phyloP scores from a whole-genome alignment of 352 stramenopile species.

The Phytophthora colocasiae region DNA sequence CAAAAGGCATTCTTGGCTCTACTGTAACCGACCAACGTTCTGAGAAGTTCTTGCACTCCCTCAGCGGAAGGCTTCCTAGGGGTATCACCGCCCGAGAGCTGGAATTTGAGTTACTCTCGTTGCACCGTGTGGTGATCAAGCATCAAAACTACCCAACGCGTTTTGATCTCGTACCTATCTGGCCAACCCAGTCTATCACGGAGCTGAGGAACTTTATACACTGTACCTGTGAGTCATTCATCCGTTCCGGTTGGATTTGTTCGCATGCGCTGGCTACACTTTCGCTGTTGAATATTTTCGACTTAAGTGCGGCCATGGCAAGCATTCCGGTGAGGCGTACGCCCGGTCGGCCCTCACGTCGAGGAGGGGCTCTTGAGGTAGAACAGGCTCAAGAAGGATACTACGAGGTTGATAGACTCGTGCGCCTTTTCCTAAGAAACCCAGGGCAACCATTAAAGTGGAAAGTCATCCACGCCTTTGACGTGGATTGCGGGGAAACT shows the following conservation, averaged over 20 bases:
- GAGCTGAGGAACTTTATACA: background rate
- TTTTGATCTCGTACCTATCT: too few species aligned
- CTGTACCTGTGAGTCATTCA: background rate
- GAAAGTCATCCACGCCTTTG: background rate
- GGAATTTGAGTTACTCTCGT: too few species aligned
- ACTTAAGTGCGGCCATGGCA: background rate
- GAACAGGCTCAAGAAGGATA: background rate
- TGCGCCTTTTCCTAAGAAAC: slow-evolving; percentile 1
- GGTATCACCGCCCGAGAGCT: too few species aligned
- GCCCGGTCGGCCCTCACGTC: background rate
- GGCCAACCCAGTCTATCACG: background rate
- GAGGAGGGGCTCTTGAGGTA: background rate
- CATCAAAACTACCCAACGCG: too few species aligned
- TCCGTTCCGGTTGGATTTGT: background rate
- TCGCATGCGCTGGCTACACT: background rate
- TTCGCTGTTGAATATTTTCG: background rate
- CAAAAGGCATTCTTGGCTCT: too few species aligned
- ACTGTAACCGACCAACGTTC: too few species aligned
- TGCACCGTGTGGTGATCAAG: too few species aligned
- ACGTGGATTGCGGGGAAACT: background rate
- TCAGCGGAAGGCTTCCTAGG: too few species aligned
- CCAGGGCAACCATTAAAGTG: slow-evolving; percentile 3
- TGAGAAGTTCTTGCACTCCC: too few species aligned
- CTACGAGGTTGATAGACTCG: background rate
- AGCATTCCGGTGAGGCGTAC: slow-evolving; percentile 3